phyloP scores from a whole-genome alignment of 176 grass and related monocot genomes.

The Avena atlantica region DNA sequence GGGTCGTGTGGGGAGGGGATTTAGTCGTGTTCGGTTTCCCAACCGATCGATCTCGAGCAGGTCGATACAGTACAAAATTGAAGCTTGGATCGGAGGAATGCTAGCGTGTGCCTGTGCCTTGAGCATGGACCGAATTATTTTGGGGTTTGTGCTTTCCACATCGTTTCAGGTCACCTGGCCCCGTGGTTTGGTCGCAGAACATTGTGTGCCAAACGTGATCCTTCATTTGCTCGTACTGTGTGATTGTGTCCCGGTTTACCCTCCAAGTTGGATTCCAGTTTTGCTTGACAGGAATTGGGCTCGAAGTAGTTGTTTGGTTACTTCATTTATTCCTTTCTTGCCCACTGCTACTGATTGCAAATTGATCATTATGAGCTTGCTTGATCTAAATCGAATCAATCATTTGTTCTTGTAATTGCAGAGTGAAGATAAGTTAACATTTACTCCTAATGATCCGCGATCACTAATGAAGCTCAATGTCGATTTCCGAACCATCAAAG shows the following conservation, averaged over 20 bases:
- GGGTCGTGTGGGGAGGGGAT: not conserved
- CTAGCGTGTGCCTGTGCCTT: not conserved
- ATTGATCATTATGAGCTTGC: not conserved
- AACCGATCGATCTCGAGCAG: not conserved
- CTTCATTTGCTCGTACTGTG: not conserved
- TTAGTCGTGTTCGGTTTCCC: not conserved
- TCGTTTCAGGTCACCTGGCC: not conserved
- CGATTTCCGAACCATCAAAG: constrained; percentile 88
- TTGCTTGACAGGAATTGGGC: not conserved
- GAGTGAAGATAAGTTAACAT: constrained; percentile 77
- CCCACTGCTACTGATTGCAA: constrained; percentile 6
- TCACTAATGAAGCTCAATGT: constrained; percentile 91
- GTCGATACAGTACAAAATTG: not conserved
- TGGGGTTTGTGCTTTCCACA: not conserved
- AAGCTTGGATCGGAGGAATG: not conserved
- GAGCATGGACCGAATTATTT: not conserved
- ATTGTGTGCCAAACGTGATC: not conserved
- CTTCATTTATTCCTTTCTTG: not conserved
- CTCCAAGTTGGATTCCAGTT: not conserved
- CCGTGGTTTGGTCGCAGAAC: not conserved
- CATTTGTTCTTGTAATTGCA: constrained; percentile 48
- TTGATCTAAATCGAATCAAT: constrained; percentile 15
- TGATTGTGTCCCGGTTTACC: not conserved
- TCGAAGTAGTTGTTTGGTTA: not conserved
- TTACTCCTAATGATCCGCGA: constrained; percentile 77